phyloP scores from a whole-genome alignment of 2,329 filamentous ascomycete species.

The Scedosporium dehoogii region DNA sequence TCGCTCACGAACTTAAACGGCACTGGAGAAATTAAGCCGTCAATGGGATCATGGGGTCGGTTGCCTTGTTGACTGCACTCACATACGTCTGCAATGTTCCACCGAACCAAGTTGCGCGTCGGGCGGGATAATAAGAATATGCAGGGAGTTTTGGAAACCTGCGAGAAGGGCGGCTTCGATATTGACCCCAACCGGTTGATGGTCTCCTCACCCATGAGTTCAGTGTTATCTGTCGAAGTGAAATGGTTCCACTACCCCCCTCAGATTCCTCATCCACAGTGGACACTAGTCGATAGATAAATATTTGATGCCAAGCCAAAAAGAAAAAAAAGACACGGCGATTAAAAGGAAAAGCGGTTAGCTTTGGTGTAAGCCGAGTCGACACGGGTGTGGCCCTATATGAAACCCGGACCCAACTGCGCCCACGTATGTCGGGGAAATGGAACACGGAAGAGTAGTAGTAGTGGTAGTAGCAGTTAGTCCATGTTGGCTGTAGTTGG shows the following conservation, averaged over 20 bases:
- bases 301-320: neutral
- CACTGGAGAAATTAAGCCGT: neutral
- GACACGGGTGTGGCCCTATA: neutral
- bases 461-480: neutral
- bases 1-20: too few relatives aligned
- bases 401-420: neutral
- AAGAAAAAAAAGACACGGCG: neutral
- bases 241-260: neutral
- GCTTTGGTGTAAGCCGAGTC: neutral
- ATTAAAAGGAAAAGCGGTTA: neutral
- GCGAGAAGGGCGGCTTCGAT: neutral
- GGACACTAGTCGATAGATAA: too few relatives aligned
- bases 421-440: neutral
- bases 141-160: neutral
- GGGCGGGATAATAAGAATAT: neutral
- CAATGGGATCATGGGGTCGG: neutral
- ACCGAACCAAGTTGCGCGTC: neutral
- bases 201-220: neutral
- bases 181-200: too few relatives aligned
- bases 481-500: neutral
- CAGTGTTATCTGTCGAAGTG: neutral
- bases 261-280: neutral
- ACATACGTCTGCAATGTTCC: neutral
- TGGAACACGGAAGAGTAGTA: neutral
- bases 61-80: neutral